phyloP scores from a whole-genome alignment of 2,329 filamentous ascomycete species.

The Aspergillus persii region DNA sequence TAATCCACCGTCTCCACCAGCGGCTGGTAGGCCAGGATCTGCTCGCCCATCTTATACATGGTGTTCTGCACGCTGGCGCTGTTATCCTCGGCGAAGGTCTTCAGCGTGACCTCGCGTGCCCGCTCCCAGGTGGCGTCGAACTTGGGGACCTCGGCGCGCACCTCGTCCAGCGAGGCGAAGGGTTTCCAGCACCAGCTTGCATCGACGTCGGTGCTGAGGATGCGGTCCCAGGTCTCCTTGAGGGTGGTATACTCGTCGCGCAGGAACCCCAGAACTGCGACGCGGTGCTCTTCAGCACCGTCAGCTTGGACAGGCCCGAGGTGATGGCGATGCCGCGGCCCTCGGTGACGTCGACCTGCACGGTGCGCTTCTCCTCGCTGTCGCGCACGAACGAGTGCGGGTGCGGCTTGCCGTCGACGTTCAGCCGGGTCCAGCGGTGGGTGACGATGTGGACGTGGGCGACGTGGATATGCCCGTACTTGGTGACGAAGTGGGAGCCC shows the following conservation, averaged over 20 bases:
- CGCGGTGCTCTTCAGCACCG: slow-evolving; percentile 93
- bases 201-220: slow-evolving; percentile 90
- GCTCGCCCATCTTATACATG: slow-evolving; percentile 98
- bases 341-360: slow-evolving; percentile 69
- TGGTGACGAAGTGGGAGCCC: slow-evolving; percentile 82
- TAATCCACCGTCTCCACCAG: slow-evolving; percentile 74
- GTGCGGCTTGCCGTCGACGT: slow-evolving; percentile 81
- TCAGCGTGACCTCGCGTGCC: slow-evolving; percentile 82
- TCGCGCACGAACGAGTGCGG: slow-evolving; percentile 94
- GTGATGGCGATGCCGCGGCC: slow-evolving; percentile 69
- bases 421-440: slow-evolving; percentile 90
- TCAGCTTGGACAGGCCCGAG: slow-evolving; percentile 75
- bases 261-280: slow-evolving; percentile 93
- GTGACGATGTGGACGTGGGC: slow-evolving; percentile 79
- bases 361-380: slow-evolving; percentile 80
- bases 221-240: slow-evolving; percentile 88
- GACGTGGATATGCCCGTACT: slow-evolving; percentile 81
- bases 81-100: slow-evolving; percentile 84
- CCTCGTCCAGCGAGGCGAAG: slow-evolving; percentile 65
- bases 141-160: slow-evolving; percentile 60
- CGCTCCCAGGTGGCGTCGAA: slow-evolving; percentile 79
- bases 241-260: slow-evolving; percentile 92
- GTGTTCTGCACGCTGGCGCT: slow-evolving; percentile 93
- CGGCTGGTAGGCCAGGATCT: slow-evolving; percentile 74
- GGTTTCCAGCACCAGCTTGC: slow-evolving; percentile 80